Evolutionary conservation across 257 asterid species (phyloP).

Genomic region (Solanum appendiculatum): DNA sequence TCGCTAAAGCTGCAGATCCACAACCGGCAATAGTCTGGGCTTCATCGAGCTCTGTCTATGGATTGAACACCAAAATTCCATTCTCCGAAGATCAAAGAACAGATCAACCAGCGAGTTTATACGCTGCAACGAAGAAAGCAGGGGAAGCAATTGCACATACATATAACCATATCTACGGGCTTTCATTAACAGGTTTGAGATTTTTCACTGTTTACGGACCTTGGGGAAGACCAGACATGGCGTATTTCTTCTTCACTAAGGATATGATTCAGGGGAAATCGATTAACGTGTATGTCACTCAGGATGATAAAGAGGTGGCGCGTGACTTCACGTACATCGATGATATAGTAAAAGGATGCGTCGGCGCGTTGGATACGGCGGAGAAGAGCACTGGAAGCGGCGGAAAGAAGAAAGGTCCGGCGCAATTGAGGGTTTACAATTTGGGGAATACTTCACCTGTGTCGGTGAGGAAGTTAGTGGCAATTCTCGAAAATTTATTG

Average conservation of each 20-base stretch:
- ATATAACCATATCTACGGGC: conserved; percentile 74
- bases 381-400: conserved; percentile 95
- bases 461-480: conserved; percentile 81
- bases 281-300: conserved; percentile 59
- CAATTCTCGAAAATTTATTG: conserved; percentile 56
- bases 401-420: conserved; percentile 76
- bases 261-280: conserved; percentile 66
- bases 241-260: conserved; percentile 83
- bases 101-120: conserved; percentile 85
- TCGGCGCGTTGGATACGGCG: conserved; percentile 91
- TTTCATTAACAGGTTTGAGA: conserved; percentile 73
- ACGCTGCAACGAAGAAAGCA: conserved; percentile 93
- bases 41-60: conserved; percentile 79
- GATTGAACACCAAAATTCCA: conserved; percentile 61
- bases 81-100: conserved; percentile 68
- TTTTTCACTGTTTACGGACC: conserved; percentile 97
- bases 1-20: conserved; percentile 69
- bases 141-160: conserved; percentile 96
- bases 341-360: conserved; percentile 75
- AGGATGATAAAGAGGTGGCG: conserved; percentile 83
- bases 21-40: conserved; percentile 99
- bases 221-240: conserved; percentile 98
- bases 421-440: conserved; percentile 87
- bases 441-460: conserved; percentile 89
- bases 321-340: conserved; percentile 98